These are phyloP conservation scores for Cutaneotrichosporon sp. DNA, from an alignment of 1,284 basidiomycete species.

Conservation along the genomic window DNA sequence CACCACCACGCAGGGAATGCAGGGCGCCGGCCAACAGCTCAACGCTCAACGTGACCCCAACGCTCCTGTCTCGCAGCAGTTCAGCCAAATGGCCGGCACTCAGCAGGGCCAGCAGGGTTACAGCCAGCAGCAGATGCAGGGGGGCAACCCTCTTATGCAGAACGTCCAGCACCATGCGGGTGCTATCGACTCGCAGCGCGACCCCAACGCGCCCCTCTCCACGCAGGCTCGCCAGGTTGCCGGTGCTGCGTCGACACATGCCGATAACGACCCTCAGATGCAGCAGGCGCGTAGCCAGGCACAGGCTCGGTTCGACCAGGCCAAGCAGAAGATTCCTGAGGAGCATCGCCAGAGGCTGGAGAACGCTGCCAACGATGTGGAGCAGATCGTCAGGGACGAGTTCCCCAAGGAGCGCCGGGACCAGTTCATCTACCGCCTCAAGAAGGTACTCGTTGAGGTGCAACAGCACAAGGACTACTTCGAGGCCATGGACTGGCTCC, in stretches of 20 bases:
- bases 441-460: slow-evolving; percentile 74
- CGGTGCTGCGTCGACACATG: slow-evolving; percentile 41
- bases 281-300: slow-evolving; percentile 56
- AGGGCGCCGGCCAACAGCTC: too few species aligned
- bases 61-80: slow-evolving; percentile 37
- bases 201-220: slow-evolving; percentile 47
- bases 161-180: slow-evolving; percentile 53
- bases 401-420: slow-evolving; percentile 83
- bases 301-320: slow-evolving; percentile 45
- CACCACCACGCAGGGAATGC: neutral
- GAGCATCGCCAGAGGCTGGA: slow-evolving; percentile 30
- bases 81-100: too few species aligned
- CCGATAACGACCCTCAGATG: slow-evolving; percentile 50
- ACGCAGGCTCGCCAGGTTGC: slow-evolving; percentile 40
- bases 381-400: slow-evolving; percentile 14
- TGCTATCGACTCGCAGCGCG: slow-evolving; percentile 47
- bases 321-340: slow-evolving; percentile 53
- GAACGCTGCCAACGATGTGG: neutral
- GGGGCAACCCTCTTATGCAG: slow-evolving; percentile 51
- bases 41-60: too few species aligned
- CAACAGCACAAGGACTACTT: slow-evolving; percentile 91
- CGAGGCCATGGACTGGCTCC: slow-evolving; percentile 69
- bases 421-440: slow-evolving; percentile 45
- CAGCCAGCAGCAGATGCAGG: too few species aligned
- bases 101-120: slow-evolving; percentile 32